Base-by-base conservation (phyloP, 129 eudicot species). In the Glebionis coronaria region DNA sequence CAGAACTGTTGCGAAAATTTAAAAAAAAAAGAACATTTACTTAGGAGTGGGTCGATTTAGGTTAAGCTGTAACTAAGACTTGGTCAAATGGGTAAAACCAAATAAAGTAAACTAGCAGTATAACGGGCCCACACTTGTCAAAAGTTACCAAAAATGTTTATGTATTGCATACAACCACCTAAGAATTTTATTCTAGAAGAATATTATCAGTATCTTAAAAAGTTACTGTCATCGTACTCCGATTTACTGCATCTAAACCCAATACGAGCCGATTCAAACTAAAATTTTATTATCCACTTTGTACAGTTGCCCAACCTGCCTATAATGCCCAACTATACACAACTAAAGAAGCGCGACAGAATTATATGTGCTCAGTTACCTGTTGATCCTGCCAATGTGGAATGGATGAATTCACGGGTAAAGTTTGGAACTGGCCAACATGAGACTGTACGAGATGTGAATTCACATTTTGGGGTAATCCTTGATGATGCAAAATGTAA, bases 301-400 rank as follows among this genome's bases (percentile, higher is more conserved):
- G 16, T 12, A 14, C 19, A 14, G 54, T 49, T 49, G 11, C 54
- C 54, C 54, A 15, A 2, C 19, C 54, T 2, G 3, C 54, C 19
- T 15, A 49, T 14, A 12, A 7, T 31, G 50, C 25, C 49, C n/a
- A n/a, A 67, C 29, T 49, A 16, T 19, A 29, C 49, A 67, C 11
- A 31, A 9, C 35, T 31, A 21, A 56, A 21, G 50, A 27, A 44
- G 15, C 2, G 12, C 66, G 44, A n/a, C 25, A 42, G 31, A 55
- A 23, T 3, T 58, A 27, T 29, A 67, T 12, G 2, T 67, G 50
- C 42, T 35, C 10, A 2, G 42, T 35, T 61, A 94, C 99, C 93
- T 90, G 97, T 73, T 84, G 90, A 79, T 65, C 80, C 73, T 81
- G 97, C 95, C 94, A 84, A 56, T 80, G 88, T 70, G 86, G 92